Base-by-base conservation (phyloP, 2,329 filamentous ascomycete genomes). In the Talaromyces pinophilus region DNA sequence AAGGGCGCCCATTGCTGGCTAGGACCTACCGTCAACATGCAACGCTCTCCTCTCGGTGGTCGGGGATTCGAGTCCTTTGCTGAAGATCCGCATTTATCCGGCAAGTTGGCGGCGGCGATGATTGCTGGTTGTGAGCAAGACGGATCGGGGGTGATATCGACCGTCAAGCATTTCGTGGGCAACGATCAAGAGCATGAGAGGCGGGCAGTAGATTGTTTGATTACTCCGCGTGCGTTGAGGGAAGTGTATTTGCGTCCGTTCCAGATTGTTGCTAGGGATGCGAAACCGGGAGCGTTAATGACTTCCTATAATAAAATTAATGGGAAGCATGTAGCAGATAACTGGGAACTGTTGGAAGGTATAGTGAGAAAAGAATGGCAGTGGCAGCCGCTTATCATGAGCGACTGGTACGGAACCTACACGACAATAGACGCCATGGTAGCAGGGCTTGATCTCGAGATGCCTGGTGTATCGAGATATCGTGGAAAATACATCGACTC, bases 61-160 rank as follows among this genome's bases (percentile, higher is more conserved):
- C 85, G 92, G 66, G 93, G 93, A 69, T 95, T 94, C 70, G 92
- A 96, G 78, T 93, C 91, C 0, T 95, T 92, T 76, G 92, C 90
- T 0, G 92, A 95, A 76, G 92, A 95, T 70, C 91, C 92, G 0
- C 85, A 89, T 15, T 82, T 96, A 3, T 91, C 91, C 0, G 91
- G 91, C 30, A 90, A 88, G 69, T 80, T 93, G 67, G 89, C 90
- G 13, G 86, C 89, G 0, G 85, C 90, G 67, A 91, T 91, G 69
- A 88, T 92, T 72, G 87, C 85, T 55, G 90, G 90, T 13, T 81
- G 91, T 65, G 19, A 52, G 61, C 33, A 54, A 54, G 61, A 54
- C 8, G 61, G 61, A 25, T 52, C 87, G 67, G 89, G 90, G 0
- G 85, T 95, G 44, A 87, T 88, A 6, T 90, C 92, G 13, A 92